These are phyloP conservation scores for Anastatica hierochuntica DNA, from an alignment of 345 rosid species.

Conservation along the genomic window DNA sequence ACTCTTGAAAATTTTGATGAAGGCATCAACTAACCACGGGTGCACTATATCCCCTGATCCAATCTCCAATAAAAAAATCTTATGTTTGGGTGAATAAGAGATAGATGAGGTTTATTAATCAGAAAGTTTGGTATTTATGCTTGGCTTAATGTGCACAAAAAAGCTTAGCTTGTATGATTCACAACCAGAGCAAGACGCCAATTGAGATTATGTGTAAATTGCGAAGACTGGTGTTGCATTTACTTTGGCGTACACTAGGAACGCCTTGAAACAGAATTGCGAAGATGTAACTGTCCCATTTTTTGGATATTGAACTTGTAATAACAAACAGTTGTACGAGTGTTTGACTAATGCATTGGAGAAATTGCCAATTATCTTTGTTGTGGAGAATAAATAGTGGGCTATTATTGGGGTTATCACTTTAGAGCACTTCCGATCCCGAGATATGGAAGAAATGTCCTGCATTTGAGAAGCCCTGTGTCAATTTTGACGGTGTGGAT, in stretches of 20 bases:
- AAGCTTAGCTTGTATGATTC: too few species aligned
- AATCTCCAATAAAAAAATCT: too few species aligned
- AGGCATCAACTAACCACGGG: too few species aligned
- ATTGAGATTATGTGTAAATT: too few species aligned
- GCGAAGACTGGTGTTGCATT: conserved; percentile 84
- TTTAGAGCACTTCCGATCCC: conserved; percentile 81
- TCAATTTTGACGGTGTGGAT: conserved; percentile 89
- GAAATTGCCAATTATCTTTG: conserved; percentile 78
- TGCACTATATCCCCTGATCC: too few species aligned
- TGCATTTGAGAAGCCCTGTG: conserved; percentile 74
- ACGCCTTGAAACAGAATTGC: conserved; percentile 51
- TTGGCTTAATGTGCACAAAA: too few species aligned
- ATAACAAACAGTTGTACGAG: conserved; percentile 80
- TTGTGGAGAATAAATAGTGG: conserved; percentile 86
- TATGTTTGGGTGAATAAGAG: too few species aligned
- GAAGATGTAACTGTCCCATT: conserved; percentile 67
- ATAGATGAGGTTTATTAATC: too few species aligned
- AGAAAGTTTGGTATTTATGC: too few species aligned
- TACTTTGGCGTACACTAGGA: conserved; percentile 53
- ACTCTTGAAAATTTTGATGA: too few species aligned
- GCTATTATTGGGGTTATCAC: conserved; percentile 82
- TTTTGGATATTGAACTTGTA: conserved; percentile 80
- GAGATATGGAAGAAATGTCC: conserved; percentile 85
- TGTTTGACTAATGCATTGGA: conserved; percentile 67
- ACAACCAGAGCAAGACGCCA: too few species aligned